Evolutionary conservation across 2,329 filamentous ascomycete species (phyloP), one percentile per base, ranked within the genome.

Genomic region (Elsinoe arachidis): DNA sequence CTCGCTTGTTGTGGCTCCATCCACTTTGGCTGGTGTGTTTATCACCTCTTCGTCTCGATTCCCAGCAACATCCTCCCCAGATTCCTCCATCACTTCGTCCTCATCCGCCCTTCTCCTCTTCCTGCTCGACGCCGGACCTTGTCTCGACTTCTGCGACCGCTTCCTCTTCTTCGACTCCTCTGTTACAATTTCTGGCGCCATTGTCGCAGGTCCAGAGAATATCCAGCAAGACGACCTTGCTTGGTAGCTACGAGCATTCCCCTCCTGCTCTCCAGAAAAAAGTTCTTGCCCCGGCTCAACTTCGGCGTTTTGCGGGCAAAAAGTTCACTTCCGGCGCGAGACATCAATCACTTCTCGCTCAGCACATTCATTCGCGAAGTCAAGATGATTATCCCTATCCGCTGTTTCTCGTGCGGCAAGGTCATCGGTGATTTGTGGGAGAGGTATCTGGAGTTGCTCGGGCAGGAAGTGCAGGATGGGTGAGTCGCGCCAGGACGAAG

Each of bases 371-470:
- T 35, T 14, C 38, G 46, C n/a, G 55, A 56, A 55, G 60, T 47
- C 76, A 87, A 75, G 58, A 99, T 99, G 93, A 99, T 99, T 75
- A 97, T 99, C 65, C 93, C 93, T 2, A 89, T 99, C 64, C 90
- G 93, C 65, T 99, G 93, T 78, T 99, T 99, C 76, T 97, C 93
- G 59, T 99, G 93, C 74, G 93, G 93, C 74, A 99, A 99, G 88
- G 93, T 99, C 71, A 89, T 91, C 59, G 93, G 90, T 63, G 93
- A 99, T 74, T 85, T 99, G 56, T 99, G 93, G 91, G 93, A 99
- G 75, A 86, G 88, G 63, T 99, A 96, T 72, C 80, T 97, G 64
- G 85, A 88, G 70, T 80, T 96, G 59, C 86, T 97, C 61, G 89
- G 89, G 86, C 90, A 78, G 66, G 83, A 73, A 57, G 62, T 65